Evolutionary conservation across 805 yeast genomes (phyloP).

Genomic region (Barnettozyma wickerhamii): DNA sequence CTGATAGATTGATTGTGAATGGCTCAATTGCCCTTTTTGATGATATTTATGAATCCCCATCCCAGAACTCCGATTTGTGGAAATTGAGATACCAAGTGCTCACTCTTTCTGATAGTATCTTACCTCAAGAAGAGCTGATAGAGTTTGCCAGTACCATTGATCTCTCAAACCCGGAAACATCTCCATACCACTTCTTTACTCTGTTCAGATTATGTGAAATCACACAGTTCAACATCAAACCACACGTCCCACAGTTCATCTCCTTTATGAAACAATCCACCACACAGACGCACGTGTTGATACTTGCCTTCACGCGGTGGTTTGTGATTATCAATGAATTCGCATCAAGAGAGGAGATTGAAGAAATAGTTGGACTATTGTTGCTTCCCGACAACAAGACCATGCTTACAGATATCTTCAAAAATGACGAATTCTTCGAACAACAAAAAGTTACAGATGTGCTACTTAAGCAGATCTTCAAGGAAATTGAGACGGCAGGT

Average conservation of each 20-base stretch:
- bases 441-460: constrained; percentile 35
- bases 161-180: not conserved
- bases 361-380: constrained; percentile 22
- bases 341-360: constrained; percentile 29
- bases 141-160: constrained; percentile 4
- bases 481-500: constrained; percentile 6
- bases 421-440: constrained; percentile 42
- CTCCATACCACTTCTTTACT: constrained; percentile 27
- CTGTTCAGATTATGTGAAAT: constrained; percentile 50
- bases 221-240: constrained; percentile 25
- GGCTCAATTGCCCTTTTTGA: constrained; percentile 22
- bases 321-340: constrained; percentile 38
- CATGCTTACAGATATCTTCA: constrained; percentile 25
- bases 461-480: constrained; percentile 24
- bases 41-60: constrained; percentile 21
- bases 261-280: too few species aligned
- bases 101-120: constrained; percentile 41
- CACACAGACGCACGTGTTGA: too few species aligned
- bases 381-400: constrained; percentile 24
- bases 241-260: constrained; percentile 18
- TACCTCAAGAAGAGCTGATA: constrained; percentile 24
- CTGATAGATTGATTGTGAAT: constrained; percentile 26
- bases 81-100: constrained; percentile 42
- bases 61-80: constrained; percentile 30
- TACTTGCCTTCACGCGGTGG: constrained; percentile 54